Evolutionary conservation across 768 basidiomycete genomes (phyloP).

Genomic region (Gelatoporia subvermispora): DNA sequence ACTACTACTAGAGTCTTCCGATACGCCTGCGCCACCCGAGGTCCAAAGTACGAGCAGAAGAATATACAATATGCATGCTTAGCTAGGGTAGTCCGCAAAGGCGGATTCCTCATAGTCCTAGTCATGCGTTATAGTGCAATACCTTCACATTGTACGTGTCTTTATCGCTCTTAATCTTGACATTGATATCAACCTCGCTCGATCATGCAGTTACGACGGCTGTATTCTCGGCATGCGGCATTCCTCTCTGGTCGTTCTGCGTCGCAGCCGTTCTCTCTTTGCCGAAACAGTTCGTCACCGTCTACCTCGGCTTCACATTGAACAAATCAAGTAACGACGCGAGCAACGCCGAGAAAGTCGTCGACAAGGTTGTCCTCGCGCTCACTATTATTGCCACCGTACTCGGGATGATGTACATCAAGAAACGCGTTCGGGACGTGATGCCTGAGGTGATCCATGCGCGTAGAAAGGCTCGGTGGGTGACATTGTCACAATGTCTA

Average conservation of each 20-base stretch:
- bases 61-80: conserved; percentile 45
- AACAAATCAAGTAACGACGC: conserved; percentile 39
- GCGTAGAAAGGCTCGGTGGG: conserved; percentile 63
- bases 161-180: background rate
- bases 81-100: conserved; percentile 66
- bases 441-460: conserved; percentile 67
- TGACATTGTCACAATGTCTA: background rate
- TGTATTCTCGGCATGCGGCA: conserved; percentile 85
- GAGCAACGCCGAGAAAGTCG: conserved; percentile 49
- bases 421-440: conserved; percentile 58
- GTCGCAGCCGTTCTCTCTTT: conserved; percentile 77
- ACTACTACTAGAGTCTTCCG: conserved; percentile 62
- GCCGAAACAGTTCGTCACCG: conserved; percentile 89
- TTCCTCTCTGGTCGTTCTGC: conserved; percentile 72
- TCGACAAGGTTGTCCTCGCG: conserved; percentile 64
- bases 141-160: conserved; percentile 72
- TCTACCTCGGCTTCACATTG: conserved; percentile 82
- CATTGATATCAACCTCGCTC: background rate
- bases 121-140: conserved; percentile 77
- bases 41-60: conserved; percentile 55
- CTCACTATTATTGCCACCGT: conserved; percentile 72
- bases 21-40: conserved; percentile 68
- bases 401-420: conserved; percentile 81
- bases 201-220: conserved; percentile 68
- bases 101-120: conserved; percentile 81